phyloP scores from a whole-genome alignment of 208 protist genomes.

The Wallacemonas sp. region DNA sequence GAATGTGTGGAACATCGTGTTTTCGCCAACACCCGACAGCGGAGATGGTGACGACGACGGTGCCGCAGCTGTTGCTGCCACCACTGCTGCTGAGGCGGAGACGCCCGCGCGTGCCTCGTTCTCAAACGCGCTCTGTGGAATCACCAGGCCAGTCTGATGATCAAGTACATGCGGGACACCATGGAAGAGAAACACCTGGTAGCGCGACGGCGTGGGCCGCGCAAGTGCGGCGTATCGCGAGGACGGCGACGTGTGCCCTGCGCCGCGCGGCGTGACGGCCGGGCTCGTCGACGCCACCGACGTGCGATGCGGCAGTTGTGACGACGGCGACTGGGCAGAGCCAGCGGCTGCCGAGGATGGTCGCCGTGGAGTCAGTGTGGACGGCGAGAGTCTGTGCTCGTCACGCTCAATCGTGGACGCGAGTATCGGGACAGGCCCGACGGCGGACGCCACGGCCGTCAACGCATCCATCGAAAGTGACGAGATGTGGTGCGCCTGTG shows the following conservation, averaged over 20 bases:
- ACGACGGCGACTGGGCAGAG: too few relatives aligned
- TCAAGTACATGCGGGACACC: slow-evolving; percentile 20
- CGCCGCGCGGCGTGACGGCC: background rate
- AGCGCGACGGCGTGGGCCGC: slow-evolving; percentile 5
- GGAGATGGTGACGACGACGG: background rate
- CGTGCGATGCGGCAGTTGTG: too few relatives aligned
- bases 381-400: too few relatives aligned
- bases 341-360: too few relatives aligned
- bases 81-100: background rate
- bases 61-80: background rate
- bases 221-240: slow-evolving; percentile 6
- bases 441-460: background rate
- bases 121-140: background rate
- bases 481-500: background rate
- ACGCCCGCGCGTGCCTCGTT: too few relatives aligned
- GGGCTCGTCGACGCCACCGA: background rate
- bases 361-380: too few relatives aligned
- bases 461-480: background rate
- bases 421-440: too few relatives aligned
- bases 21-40: too few relatives aligned
- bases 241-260: background rate
- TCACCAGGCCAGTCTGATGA: slow-evolving; percentile 17
- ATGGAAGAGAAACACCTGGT: slow-evolving; percentile 30
- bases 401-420: too few relatives aligned
- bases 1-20: background rate